These are phyloP conservation scores for Centrapalus pauciflorus DNA, from an alignment of 129 eudicot species.

Conservation along the genomic window DNA sequence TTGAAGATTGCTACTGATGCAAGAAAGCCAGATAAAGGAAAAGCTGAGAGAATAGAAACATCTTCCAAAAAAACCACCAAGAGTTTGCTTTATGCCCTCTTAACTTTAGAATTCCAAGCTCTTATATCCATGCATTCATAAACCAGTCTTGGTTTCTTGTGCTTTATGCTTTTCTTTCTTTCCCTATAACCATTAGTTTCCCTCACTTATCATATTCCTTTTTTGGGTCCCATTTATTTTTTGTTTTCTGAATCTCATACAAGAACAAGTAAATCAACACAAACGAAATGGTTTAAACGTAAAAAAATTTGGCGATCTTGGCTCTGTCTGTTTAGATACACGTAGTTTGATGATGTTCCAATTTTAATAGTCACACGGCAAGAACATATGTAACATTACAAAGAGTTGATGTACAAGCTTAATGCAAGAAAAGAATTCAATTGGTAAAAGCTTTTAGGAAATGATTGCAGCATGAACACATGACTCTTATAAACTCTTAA, in stretches of 20 bases:
- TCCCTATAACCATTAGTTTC: constrained; percentile 25
- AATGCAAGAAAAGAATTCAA: constrained; percentile 15
- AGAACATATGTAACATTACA: neutral
- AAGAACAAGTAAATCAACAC: constrained; percentile 1
- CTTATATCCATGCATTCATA: constrained; percentile 55
- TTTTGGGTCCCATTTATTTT: constrained; percentile 16
- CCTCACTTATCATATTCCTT: neutral
- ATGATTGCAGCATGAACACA: constrained; percentile 22
- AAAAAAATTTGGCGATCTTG: neutral
- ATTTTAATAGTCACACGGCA: neutral
- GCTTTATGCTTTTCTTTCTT: constrained; percentile 85
- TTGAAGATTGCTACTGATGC: constrained; percentile 46
- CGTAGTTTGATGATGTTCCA: too few relatives aligned
- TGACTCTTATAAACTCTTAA: constrained; percentile 14
- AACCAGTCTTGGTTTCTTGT: constrained; percentile 53
- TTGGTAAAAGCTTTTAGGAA: constrained; percentile 14
- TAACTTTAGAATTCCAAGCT: constrained; percentile 68
- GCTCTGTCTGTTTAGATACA: neutral
- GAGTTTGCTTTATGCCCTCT: constrained; percentile 53
- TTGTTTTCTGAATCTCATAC: constrained; percentile 1
- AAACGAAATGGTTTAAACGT: neutral
- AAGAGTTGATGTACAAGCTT: constrained; percentile 7
- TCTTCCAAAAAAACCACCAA: constrained; percentile 23
- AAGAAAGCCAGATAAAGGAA: constrained; percentile 66
- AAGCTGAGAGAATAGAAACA: constrained; percentile 42